A percentile compares a stretch with the other conserved stretches of the same genome.
Evolutionary conservation across 2,329 filamentous ascomycete species (phyloP).

Genomic region (Didymosphaeria variabile): DNA sequence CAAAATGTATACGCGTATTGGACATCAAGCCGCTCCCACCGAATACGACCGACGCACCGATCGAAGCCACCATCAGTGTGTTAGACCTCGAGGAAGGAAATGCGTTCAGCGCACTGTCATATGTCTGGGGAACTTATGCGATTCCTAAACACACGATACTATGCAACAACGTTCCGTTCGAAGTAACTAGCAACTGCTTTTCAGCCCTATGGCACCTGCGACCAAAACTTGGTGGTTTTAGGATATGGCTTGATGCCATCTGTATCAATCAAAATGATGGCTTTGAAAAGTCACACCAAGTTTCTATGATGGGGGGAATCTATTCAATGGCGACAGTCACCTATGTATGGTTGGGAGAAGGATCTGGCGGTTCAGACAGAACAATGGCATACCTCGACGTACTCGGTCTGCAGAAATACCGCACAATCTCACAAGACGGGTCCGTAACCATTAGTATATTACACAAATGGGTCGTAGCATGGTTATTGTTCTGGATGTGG

Average conservation of each 20-base stretch:
- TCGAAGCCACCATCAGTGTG: too few relatives aligned
- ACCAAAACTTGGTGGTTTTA: not conserved
- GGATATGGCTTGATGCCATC: slow-evolving; percentile 22
- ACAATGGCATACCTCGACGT: slow-evolving; percentile 11
- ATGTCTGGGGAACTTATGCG: slow-evolving; percentile 16
- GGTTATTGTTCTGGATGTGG: too few relatives aligned
- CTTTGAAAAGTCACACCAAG: slow-evolving; percentile 15
- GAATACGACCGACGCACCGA: too few relatives aligned
- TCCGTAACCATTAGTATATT: not conserved
- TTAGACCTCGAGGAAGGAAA: too few relatives aligned
- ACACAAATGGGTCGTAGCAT: not conserved
- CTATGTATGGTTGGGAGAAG: slow-evolving; percentile 19
- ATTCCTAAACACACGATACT: not conserved
- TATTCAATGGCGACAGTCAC: slow-evolving; percentile 12
- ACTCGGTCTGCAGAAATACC: not conserved
- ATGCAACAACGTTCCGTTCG: slow-evolving; percentile 5
- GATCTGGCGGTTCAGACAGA: slow-evolving; percentile 7
- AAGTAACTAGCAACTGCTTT: slow-evolving; percentile 17
- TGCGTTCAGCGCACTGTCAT: slow-evolving; percentile 17
- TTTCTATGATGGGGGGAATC: slow-evolving; percentile 20
- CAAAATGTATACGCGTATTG: too few relatives aligned
- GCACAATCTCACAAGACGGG: not conserved
- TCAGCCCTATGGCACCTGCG: slow-evolving; percentile 19
- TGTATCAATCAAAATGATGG: slow-evolving; percentile 20
- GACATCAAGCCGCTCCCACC: too few relatives aligned